Evolutionary conservation across 345 rosid species (phyloP), one percentile per base, ranked within the genome.

Genomic region (Citrus sinensis): DNA sequence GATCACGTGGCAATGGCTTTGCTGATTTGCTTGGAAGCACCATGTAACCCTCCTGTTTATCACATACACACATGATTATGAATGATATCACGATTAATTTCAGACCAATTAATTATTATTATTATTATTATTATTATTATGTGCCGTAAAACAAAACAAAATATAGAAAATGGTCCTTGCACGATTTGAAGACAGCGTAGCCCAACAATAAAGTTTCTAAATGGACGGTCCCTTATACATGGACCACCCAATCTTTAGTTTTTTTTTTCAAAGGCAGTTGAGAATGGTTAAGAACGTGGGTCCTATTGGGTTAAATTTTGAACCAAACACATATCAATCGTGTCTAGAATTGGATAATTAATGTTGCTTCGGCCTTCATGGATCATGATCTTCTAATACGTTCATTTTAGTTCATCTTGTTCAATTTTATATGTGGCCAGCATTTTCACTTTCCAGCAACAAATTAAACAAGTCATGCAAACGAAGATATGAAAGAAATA

Each of bases 1-100:
- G 90, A 72, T 88, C 87, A 4, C 32, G 73, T 39, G 94, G 87
- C 10, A 90, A 67, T 6, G 86, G 90, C 4, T 86, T 76, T 6
- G 94, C 93, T 55, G 98, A 81, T 78, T 89, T 91, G 87, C 88
- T 84, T 22, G 84, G 87, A 61, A 84, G 93, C 71, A 95, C 98
- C 98, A 93, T 93, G 87, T 90, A 95, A 0, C 98, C 98, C 58
- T 89, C 90, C 98, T 95, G 98, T 81, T 83, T 29, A 65, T 6
- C 51, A 17, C 3, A 1, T 46, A 13, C 51, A 46, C 5, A 1
- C 14, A 46, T 11, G 17, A 46, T 46, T 46, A 11, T 46, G 16
- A 46, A 54, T 4, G 2, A 54, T 16, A 54, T 17, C 22, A 54
- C 58, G 2, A 54, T 6, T 54, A 54, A 46, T 46, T 46, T 46